Evolutionary conservation across 1,139 yeast genomes (phyloP).

Genomic region (Ogataea hybrid): DNA sequence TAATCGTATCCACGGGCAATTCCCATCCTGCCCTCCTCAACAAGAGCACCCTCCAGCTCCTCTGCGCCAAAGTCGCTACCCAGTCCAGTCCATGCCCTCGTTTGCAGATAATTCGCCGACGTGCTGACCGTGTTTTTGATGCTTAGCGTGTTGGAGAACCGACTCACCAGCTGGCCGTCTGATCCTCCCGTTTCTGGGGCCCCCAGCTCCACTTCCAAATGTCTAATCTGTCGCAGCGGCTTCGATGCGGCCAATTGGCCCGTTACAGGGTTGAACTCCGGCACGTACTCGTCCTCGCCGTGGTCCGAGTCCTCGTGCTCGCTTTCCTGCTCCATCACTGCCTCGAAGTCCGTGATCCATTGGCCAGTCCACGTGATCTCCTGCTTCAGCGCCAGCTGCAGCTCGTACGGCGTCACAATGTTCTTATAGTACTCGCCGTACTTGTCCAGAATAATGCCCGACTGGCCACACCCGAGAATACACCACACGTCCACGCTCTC

Average conservation of each 20-base stretch:
- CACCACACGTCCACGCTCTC: too few species aligned
- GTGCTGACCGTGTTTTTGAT: slow-evolving; percentile 84
- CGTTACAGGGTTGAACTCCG: slow-evolving; percentile 85
- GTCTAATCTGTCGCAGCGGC: slow-evolving; percentile 70
- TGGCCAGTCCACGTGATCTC: slow-evolving; percentile 87
- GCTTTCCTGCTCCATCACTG: slow-evolving; percentile 38
- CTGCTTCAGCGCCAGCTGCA: slow-evolving; percentile 71
- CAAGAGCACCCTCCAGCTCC: slow-evolving; percentile 57
- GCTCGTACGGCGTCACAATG: slow-evolving; percentile 89
- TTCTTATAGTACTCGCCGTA: slow-evolving; percentile 83
- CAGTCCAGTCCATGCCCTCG: too few species aligned
- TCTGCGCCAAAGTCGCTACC: slow-evolving; percentile 69
- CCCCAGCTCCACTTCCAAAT: slow-evolving; percentile 49
- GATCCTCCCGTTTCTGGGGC: slow-evolving; percentile 12
- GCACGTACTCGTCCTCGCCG: slow-evolving; percentile 59
- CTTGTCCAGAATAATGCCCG: slow-evolving; percentile 83
- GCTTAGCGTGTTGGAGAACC: slow-evolving; percentile 58
- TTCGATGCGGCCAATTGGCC: slow-evolving; percentile 72
- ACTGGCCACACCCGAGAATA: slow-evolving; percentile 89
- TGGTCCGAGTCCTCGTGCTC: slow-evolving; percentile 20
- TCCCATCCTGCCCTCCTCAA: slow-evolving; percentile 83
- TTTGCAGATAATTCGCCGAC: slow-evolving; percentile 75
- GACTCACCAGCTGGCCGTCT: slow-evolving; percentile 47
- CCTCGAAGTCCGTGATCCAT: slow-evolving; percentile 82
- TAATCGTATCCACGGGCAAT: slow-evolving; percentile 77